A percentile compares a stretch with the other conserved stretches of the same genome.
phyloP scores from a whole-genome alignment of 306 rosid species.

The Vachellia collinsii region DNA sequence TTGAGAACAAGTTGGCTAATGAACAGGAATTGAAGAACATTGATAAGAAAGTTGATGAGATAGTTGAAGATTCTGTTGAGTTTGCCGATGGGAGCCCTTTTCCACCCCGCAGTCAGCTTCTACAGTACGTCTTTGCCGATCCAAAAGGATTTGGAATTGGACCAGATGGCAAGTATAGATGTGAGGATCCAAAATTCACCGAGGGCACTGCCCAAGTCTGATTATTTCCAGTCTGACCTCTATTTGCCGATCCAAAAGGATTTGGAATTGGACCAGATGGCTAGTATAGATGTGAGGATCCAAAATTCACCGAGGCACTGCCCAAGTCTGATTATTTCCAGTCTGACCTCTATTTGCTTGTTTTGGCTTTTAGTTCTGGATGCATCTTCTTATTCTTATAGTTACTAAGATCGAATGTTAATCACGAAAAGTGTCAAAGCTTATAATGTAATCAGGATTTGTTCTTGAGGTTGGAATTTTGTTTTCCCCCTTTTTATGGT shows the following conservation, averaged over 20 bases:
- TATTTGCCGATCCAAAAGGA: slow-evolving; percentile 98
- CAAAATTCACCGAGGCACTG: slow-evolving; percentile 97
- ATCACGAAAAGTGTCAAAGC: slow-evolving; percentile 41
- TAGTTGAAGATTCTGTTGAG: slow-evolving; percentile 81
- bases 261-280: slow-evolving; percentile 99
- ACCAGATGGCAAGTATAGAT: too few relatives aligned
- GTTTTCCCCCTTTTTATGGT: not conserved
- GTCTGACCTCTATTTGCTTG: slow-evolving; percentile 28
- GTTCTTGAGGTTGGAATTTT: slow-evolving; percentile 57
- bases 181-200: too few relatives aligned
- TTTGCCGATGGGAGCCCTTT: slow-evolving; percentile 87
- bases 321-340: slow-evolving; percentile 67
- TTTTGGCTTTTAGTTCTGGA: slow-evolving; percentile 40
- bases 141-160: too few relatives aligned
- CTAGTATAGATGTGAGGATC: slow-evolving; percentile 95
- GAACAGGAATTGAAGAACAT: slow-evolving; percentile 83
- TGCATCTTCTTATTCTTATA: slow-evolving; percentile 47
- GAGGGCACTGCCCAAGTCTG: too few relatives aligned
- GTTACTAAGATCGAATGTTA: slow-evolving; percentile 39
- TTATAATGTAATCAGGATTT: slow-evolving; percentile 47
- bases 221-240: too few relatives aligned
- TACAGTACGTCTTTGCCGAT: slow-evolving; percentile 65
- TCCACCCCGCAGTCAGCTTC: slow-evolving; percentile 88
- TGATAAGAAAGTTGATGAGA: slow-evolving; percentile 81
- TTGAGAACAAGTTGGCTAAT: slow-evolving; percentile 72